Evolutionary conservation across 768 basidiomycete species (phyloP).

Genomic region (Mycena vulgaris): DNA sequence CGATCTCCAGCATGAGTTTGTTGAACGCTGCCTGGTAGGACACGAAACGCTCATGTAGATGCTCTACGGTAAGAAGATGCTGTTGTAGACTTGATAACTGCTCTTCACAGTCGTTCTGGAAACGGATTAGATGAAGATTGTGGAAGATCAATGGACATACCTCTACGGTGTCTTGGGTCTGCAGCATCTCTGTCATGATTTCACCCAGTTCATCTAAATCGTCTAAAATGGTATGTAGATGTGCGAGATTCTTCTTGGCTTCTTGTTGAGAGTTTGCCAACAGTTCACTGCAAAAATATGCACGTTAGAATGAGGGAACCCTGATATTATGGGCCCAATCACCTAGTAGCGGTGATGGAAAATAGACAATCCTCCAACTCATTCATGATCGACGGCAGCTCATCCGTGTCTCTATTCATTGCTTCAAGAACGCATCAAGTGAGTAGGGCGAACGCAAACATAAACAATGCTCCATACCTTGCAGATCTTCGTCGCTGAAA

Average conservation of each 20-base stretch:
- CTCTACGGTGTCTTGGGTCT: slow-evolving; percentile 78
- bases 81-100: slow-evolving; percentile 71
- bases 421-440: slow-evolving; percentile 57
- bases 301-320: slow-evolving; percentile 9
- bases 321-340: slow-evolving; percentile 41
- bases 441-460: neutral
- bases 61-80: slow-evolving; percentile 73
- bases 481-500: slow-evolving; percentile 79
- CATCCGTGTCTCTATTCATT: slow-evolving; percentile 87
- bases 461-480: slow-evolving; percentile 65
- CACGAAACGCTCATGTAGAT: slow-evolving; percentile 76
- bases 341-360: slow-evolving; percentile 74
- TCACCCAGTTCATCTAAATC: slow-evolving; percentile 85
- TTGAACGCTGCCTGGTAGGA: slow-evolving; percentile 82
- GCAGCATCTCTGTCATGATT: slow-evolving; percentile 85
- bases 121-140: neutral
- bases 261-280: slow-evolving; percentile 61
- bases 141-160: slow-evolving; percentile 49
- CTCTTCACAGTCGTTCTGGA: slow-evolving; percentile 66
- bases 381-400: slow-evolving; percentile 80
- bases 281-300: slow-evolving; percentile 59
- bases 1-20: slow-evolving; percentile 82
- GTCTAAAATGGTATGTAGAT: slow-evolving; percentile 66
- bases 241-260: slow-evolving; percentile 64
- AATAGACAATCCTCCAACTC: slow-evolving; percentile 75